Base-by-base conservation (phyloP, 257 asterid genomes). In the Thymus quinquecostatus region DNA sequence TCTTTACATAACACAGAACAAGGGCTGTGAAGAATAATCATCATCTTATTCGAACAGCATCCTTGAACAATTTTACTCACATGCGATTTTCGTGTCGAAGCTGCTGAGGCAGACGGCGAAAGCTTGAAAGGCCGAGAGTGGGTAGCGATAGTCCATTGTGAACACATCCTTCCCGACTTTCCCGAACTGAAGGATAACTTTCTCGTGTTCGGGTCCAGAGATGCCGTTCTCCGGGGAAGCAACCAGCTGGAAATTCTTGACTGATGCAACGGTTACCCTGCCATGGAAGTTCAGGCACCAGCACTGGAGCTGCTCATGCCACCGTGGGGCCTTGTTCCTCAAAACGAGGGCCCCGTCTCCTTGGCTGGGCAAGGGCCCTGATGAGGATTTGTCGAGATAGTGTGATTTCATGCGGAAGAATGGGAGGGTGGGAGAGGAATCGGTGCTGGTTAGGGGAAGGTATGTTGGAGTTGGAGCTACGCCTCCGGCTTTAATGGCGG, bases 251-350 rank as follows among this genome's bases (percentile, higher is more conserved):
- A 91, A 93, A 79, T 93, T 93, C 73, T 93, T 93, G 50, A 93
- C 96, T 0, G 98, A 93, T 10, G 98, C 98, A 11, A 91, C 96
- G 0, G 97, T 93, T 0, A 93, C 97, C 5, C 98, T 92, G 1
- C 97, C 96, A 30, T 91, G 96, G 75, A 93, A 93, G 81, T 93
- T 93, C 86, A 93, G 64, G 57, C 98, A 93, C 98, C 98, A 93
- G 82, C 97, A 93, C 74, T 93, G 96, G 71, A 93, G 96, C 83
- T 91, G 98, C 69, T 89, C 95, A 32, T 93, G 96, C 97, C 98
- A 93, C 47, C 98, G 82, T 4, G 97, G 98, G n/a, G 87, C 61
- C 87, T 93, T 88, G 77, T 93, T 93, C 71, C 82, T 82, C 82
- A 93, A 66, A 60, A 91, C 86, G 56, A 91, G 88, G 0, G 95